Conservation (phyloP, 768 basidiomycete species). For the Antrodiella citrinella region DNA sequence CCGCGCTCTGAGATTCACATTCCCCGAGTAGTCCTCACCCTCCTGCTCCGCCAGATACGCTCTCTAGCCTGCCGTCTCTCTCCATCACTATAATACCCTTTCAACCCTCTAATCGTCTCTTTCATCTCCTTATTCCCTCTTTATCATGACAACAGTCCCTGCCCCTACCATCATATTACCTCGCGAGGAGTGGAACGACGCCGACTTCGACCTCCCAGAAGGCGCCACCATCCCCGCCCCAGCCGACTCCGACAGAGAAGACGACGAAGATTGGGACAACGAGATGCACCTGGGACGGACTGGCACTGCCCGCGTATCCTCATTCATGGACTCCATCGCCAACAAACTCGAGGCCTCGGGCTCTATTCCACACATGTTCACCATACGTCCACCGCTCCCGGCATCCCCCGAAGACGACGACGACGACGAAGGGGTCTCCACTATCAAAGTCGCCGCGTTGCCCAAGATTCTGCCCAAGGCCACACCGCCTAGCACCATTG, state of each 20-base stretch:
- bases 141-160: constrained; percentile 49
- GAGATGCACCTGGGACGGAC: constrained; percentile 64
- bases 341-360: constrained; percentile 31
- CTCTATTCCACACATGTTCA: constrained; percentile 35
- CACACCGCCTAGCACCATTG: constrained; percentile 38
- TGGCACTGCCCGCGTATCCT: constrained; percentile 42
- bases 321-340: too few relatives aligned
- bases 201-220: constrained; percentile 81
- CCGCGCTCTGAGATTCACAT: constrained; percentile 12
- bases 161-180: constrained; percentile 44
- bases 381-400: constrained; percentile 57
- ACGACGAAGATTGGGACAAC: constrained; percentile 73
- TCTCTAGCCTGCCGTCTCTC: constrained; percentile 12
- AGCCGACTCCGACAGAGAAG: constrained; percentile 54
- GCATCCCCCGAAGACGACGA: constrained; percentile 50
- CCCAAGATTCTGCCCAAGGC: constrained; percentile 18
- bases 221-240: constrained; percentile 57
- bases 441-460: constrained; percentile 65
- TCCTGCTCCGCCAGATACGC: constrained; percentile 3
- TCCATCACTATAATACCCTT: constrained; percentile 15
- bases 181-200: constrained; percentile 81
- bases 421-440: constrained; percentile 76
- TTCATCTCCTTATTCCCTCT: constrained; percentile 12
- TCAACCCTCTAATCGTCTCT: constrained; percentile 12
- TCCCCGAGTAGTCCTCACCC: too few relatives aligned